Base-by-base conservation (phyloP, 2,329 filamentous ascomycete species). In the Stemphylium beticola region DNA sequence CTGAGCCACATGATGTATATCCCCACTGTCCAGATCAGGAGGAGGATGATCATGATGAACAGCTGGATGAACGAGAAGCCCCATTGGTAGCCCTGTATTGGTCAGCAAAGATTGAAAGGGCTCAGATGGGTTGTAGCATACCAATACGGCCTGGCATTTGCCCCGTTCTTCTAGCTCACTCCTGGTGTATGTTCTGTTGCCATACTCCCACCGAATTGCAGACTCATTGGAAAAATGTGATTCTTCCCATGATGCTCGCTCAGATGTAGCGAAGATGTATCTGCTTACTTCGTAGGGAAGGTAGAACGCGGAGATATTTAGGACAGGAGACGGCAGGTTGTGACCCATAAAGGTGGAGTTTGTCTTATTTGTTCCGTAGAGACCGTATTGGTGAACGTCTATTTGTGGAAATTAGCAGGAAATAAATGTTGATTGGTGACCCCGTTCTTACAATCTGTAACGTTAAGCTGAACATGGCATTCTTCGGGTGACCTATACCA, bases 1-100 rank as follows among this genome's bases (percentile, higher is more conserved):
- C 48, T 38, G 6, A 60, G 20, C 53, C 58, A 68, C 53, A 70
- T 56, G 20, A 31, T 38, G n/a, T 53, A 53, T 2, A 58, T 61
- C 3, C 66, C 66, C 0, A 53, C 18, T 9, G 53, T 58, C 66
- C 65, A 70, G 3, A 66, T 12, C 0, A 65, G 4, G 5, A 62
- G 40, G 9, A 64, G 11, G 2, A 63, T 12, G 8, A 60, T 15
- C 46, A 60, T 57, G 20, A 60, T 33, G 51, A 57, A 59, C 0
- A 68, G 49, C 24, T 69, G 61, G 3, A 66, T 47, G 37, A 60
- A 68, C 0, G 66, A 66, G 42, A 68, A 70, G 0, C 66, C 67
- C 65, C 67, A 70, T 34, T 60, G 50, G 31, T 68, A 69, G 2
- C 39, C 57, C 58, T 58, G n/a, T 53, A 4, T 15, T 40, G 51